A percentile compares a stretch with the other conserved stretches of the same genome.
Conservation (phyloP, 2,329 filamentous ascomycete genomes). For the Aspergillus jensenii region DNA sequence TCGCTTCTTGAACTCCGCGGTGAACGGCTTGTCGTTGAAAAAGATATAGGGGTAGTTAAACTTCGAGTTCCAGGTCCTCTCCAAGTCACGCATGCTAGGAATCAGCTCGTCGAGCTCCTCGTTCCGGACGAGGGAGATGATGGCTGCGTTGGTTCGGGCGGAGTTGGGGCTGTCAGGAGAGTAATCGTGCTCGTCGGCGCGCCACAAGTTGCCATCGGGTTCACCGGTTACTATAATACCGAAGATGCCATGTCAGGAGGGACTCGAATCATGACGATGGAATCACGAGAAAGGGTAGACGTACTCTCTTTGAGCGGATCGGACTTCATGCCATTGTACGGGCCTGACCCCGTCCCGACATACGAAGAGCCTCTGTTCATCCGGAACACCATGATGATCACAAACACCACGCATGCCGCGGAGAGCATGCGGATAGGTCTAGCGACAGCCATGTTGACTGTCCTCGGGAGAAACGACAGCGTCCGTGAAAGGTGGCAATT, state of each 20-base stretch:
- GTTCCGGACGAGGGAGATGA: constrained; percentile 89
- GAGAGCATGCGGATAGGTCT: constrained; percentile 79
- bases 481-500: neutral
- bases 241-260: constrained; percentile 16
- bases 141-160: constrained; percentile 86
- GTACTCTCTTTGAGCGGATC: constrained; percentile 87
- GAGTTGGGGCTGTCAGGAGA: constrained; percentile 71
- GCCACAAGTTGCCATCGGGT: constrained; percentile 72
- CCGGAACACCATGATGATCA: constrained; percentile 77
- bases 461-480: constrained; percentile 20
- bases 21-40: constrained; percentile 94
- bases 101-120: constrained; percentile 82
- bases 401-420: constrained; percentile 68
- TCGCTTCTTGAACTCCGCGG: constrained; percentile 84
- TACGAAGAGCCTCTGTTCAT: constrained; percentile 56
- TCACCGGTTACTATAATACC: constrained; percentile 69
- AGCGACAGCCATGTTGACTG: constrained; percentile 71
- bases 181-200: constrained; percentile 74
- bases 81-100: constrained; percentile 84
- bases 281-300: constrained; percentile 29
- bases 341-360: constrained; percentile 43
- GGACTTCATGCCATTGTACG: constrained; percentile 62
- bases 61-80: constrained; percentile 94
- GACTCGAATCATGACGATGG: neutral
- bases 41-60: constrained; percentile 99